Evolutionary conservation across 2,329 filamentous ascomycete species (phyloP).

Genomic region (Microcyclospora tardicrescens): DNA sequence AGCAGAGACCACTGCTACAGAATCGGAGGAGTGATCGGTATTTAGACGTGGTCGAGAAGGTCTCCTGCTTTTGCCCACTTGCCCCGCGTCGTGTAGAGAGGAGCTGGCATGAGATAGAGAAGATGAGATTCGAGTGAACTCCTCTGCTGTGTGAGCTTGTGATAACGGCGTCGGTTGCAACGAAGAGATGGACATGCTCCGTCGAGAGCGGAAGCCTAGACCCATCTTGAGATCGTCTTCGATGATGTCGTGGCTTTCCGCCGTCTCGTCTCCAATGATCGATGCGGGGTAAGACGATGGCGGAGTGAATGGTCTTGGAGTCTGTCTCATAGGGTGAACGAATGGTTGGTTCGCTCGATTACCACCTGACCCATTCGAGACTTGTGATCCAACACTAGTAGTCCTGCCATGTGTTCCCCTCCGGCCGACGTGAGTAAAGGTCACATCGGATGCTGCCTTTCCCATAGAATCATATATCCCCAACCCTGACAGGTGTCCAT

Average conservation of each 20-base stretch:
- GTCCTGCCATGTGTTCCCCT: conserved; percentile 37
- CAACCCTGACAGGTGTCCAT: conserved; percentile 38
- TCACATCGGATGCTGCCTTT: conserved; percentile 29
- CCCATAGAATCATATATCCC: conserved; percentile 39
- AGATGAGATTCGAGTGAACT: conserved; percentile 20
- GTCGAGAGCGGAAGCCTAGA: conserved; percentile 24
- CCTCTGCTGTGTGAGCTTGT: conserved; percentile 21
- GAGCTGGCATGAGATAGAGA: too few species aligned
- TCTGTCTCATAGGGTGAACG: conserved; percentile 43
- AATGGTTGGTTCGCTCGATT: conserved; percentile 38
- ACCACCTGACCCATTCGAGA: conserved; percentile 36
- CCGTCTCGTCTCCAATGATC: conserved; percentile 31
- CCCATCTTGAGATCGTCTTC: conserved; percentile 32
- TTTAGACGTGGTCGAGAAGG: too few species aligned
- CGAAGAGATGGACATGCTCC: conserved; percentile 33
- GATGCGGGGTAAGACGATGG: conserved; percentile 38
- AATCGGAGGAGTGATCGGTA: conserved; percentile 37
- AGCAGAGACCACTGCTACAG: conserved; percentile 37
- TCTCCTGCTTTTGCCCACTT: too few species aligned
- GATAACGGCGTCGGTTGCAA: conserved; percentile 19
- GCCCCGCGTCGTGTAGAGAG: too few species aligned
- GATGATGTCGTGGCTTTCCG: conserved; percentile 25
- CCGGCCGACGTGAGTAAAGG: conserved; percentile 28
- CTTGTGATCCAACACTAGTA: conserved; percentile 42
- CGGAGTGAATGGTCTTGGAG: conserved; percentile 41